These are phyloP conservation scores for Zasmidium citrigriseum DNA, from an alignment of 2,329 filamentous ascomycete genomes.

Conservation along the genomic window DNA sequence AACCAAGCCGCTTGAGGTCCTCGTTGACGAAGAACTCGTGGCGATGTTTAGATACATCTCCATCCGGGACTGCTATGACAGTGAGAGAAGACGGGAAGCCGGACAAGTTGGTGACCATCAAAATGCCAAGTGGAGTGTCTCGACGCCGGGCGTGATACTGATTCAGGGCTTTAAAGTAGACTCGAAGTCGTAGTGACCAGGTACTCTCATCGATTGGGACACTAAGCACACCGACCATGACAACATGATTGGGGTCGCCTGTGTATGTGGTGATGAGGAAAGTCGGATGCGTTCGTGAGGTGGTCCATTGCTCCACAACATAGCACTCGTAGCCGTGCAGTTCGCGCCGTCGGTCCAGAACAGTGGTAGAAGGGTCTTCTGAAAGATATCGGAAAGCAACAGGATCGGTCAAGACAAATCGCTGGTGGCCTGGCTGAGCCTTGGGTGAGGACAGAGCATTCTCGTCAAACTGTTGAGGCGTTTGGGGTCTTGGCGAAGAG, in stretches of 20 bases:
- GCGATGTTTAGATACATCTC: slow-evolving; percentile 77
- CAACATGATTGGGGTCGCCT: slow-evolving; percentile 75
- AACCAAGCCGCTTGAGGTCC: slow-evolving; percentile 86
- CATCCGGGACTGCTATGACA: slow-evolving; percentile 86
- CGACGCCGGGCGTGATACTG: slow-evolving; percentile 83
- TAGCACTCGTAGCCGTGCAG: slow-evolving; percentile 89
- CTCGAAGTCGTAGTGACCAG: slow-evolving; percentile 76
- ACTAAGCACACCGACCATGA: slow-evolving; percentile 77
- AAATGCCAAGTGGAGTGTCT: slow-evolving; percentile 76
- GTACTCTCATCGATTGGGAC: slow-evolving; percentile 76
- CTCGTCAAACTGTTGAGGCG: slow-evolving; percentile 9
- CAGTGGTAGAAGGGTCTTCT: slow-evolving; percentile 74
- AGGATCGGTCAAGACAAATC: slow-evolving; percentile 66
- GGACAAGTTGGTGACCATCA: slow-evolving; percentile 94
- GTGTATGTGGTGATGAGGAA: slow-evolving; percentile 93
- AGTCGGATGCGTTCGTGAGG: slow-evolving; percentile 85
- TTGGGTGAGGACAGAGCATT: slow-evolving; percentile 4
- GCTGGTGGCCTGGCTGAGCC: slow-evolving; percentile 48
- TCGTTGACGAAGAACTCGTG: slow-evolving; percentile 92
- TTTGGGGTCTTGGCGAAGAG: slow-evolving; percentile 13
- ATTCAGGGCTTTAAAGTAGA: slow-evolving; percentile 84
- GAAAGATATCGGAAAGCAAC: slow-evolving; percentile 76
- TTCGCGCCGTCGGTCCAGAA: slow-evolving; percentile 69
- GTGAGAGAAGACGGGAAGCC: slow-evolving; percentile 89
- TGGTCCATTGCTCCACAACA: slow-evolving; percentile 96